phyloP scores from a whole-genome alignment of 345 rosid genomes.

The Linum trigynum region DNA sequence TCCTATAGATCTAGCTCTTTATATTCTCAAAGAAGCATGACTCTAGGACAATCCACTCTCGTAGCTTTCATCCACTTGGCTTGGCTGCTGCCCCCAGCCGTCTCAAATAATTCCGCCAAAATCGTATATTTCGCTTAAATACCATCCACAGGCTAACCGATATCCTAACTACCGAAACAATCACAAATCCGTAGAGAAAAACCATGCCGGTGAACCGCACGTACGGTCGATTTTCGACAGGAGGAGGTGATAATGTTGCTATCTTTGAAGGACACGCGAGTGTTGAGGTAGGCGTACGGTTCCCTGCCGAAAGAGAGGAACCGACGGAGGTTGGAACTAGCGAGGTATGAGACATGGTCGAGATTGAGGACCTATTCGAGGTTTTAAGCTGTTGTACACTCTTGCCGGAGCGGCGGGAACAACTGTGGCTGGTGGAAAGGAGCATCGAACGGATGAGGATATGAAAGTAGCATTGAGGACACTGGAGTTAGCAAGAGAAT shows the following conservation, averaged over 20 bases:
- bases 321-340: constrained; percentile 31
- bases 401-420: constrained; percentile 6
- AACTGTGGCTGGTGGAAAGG: constrained; percentile 37
- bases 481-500: constrained; percentile 9
- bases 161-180: constrained; percentile 34
- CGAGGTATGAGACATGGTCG: constrained; percentile 29
- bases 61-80: too few relatives aligned
- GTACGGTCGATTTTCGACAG: constrained; percentile 58
- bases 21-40: too few relatives aligned
- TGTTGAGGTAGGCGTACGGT: constrained; percentile 46
- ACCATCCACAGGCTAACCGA: constrained; percentile 32
- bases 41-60: too few relatives aligned
- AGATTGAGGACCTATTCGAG: constrained; percentile 54
- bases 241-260: constrained; percentile 39
- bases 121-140: constrained; percentile 28
- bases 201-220: constrained; percentile 46
- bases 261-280: constrained; percentile 40
- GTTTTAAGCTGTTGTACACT: constrained; percentile 10
- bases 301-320: constrained; percentile 41
- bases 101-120: constrained; percentile 18
- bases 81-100: too few relatives aligned
- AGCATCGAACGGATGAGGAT: constrained; percentile 20
- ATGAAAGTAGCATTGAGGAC: constrained; percentile 11
- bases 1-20: too few relatives aligned
- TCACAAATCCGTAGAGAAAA: constrained; percentile 39